Base-by-base conservation (phyloP, 495 filamentous ascomycete species). In the Thozetella sp. region DNA sequence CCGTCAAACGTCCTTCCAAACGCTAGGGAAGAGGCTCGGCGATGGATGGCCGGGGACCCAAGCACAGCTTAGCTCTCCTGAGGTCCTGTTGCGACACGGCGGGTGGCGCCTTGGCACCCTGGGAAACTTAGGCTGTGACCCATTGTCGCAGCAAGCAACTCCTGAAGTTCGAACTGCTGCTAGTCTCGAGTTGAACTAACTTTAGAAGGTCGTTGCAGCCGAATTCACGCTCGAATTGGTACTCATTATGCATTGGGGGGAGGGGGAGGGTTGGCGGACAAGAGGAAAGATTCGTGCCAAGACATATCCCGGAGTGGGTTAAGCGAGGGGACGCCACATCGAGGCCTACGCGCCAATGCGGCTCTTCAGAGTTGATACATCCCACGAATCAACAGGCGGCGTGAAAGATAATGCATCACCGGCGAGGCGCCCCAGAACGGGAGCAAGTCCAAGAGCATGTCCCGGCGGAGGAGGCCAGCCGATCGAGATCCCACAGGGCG, bases 1-100 rank as follows among this genome's bases (percentile, higher is more conserved):
- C 43, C 20, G n/a, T 48, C 43, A 48, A 48, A 48, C 43, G 10
- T 48, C n/a, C n/a, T 48, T 48, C 43, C 11, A 48, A 48, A 48
- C 43, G 20, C 43, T n/a, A 19, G 20, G 43, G 43, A 48, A 20
- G 11, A 48, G n/a, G 43, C n/a, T 20, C 20, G 43, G n/a, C 3
- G 10, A 48, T 11, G 12, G 6, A 48, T n/a, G n/a, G n/a, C 6
- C 43, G 12, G 43, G 43, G 43, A 19, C 15, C 30, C n/a, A 48
- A 4, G 9, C 9, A 48, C 43, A 10, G 10, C 43, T n/a, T 48
- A 48, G n/a, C 43, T 48, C n/a, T n/a, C 20, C 43, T n/a, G 9
- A 48, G 43, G 12, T 20, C 11, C 9, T 20, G 43, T 48, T 48
- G 43, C 43, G 43, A 48, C 4, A n/a, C 43, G 43, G 11, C 43